Base-by-base conservation (phyloP, 345 rosid genomes). In the Eucalyptus cloeziana region DNA sequence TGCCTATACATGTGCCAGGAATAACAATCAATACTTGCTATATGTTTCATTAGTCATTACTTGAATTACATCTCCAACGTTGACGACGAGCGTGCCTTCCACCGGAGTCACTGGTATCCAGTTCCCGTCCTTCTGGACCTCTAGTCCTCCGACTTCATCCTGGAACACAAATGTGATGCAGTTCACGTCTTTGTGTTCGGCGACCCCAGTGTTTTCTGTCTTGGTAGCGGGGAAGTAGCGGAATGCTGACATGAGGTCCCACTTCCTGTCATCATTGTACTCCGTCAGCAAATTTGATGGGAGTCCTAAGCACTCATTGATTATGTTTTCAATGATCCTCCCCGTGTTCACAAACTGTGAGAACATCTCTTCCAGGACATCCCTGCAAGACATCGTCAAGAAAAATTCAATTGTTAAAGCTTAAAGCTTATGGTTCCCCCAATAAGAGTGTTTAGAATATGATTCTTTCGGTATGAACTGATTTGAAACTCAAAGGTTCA, bases 71-170 rank as follows among this genome's bases (percentile, higher is more conserved):
- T 95, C 95, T 9, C 94, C 90, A 7, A 94, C 40, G 69, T 94
- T 95, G 90, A 94, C 91, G 2, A 92, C 92, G 6, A 94, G 37
- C 14, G 89, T 87, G 86, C 79, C 92, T 69, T 50, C 37, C 7
- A 79, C 3, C 45, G 93, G 94, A 71, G 87, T 83, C 6, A 91
- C 91, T 4, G 94, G 94, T 54, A 95, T 90, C 95, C 96, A 93
- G 86, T 89, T 43, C 19, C 94, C 92, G 44, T 92, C 87, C 85
- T 90, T 91, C n/a, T 86, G 83, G 54, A 94, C 95, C 87, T 94
- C 88, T 5, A 95, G 88, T n/a, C 97, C 96, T 50, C 94, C 95
- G 33, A 79, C 93, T 19, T 93, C 91, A 88, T 93, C 97, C 90
- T 94, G 95, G 91, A 92, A 92, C 30, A 93, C 93, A 31, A 94